phyloP scores from a whole-genome alignment of 2,329 filamentous ascomycete species.

The Nigrospora oryzae region DNA sequence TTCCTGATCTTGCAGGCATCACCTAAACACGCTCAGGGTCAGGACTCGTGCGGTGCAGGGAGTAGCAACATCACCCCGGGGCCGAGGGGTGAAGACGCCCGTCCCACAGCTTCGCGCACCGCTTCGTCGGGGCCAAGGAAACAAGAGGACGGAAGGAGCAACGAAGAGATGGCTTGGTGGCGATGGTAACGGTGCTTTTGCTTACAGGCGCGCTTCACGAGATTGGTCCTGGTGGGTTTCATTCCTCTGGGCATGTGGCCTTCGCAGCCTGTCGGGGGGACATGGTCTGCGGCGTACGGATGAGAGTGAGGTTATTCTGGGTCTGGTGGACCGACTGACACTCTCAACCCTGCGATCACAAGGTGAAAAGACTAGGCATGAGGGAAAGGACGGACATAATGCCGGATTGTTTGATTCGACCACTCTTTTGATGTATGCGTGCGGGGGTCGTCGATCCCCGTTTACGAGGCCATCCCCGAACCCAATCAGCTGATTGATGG shows the following conservation, averaged over 20 bases:
- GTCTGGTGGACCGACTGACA: no score
- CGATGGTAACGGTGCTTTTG: neutral
- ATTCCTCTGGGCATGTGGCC: conserved; percentile 1
- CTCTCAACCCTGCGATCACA: no score
- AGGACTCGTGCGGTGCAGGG: neutral
- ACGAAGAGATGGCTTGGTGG: neutral
- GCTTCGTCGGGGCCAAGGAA: no score
- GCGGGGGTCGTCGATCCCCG: no score
- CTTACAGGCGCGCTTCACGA: conserved; percentile 6
- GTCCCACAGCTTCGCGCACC: neutral
- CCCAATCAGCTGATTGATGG: no score
- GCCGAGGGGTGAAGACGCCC: no score
- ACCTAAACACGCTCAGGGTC: conserved; percentile 17
- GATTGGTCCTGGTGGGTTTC: conserved; percentile 3
- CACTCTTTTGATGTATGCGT: no score
- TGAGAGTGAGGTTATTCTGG: neutral
- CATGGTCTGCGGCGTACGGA: neutral
- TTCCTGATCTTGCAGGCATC: conserved; percentile 46
- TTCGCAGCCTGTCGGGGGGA: neutral
- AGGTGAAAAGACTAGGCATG: no score
- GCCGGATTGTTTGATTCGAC: no score
- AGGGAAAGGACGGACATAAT: no score
- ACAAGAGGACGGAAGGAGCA: neutral
- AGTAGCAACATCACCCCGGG: neutral
- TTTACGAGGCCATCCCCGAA: no score